Conservation (phyloP, 2,329 filamentous ascomycete species). For the Fusarium verrucosum region DNA sequence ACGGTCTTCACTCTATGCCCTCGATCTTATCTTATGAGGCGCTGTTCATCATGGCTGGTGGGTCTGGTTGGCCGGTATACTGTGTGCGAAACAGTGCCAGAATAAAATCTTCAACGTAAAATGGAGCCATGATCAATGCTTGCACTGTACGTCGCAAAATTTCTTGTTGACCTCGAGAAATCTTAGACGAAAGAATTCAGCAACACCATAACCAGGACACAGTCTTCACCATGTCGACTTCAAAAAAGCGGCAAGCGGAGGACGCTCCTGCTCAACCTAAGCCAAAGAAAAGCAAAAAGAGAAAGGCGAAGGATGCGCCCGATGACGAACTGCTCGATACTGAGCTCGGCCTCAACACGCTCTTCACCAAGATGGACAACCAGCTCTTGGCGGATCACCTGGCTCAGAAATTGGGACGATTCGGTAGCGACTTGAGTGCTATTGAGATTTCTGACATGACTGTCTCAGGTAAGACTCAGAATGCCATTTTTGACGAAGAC, state of each 20-base stretch:
- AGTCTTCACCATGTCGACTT: conserved; percentile 50
- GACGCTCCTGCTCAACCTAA: conserved; percentile 53
- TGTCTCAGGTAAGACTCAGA: conserved; percentile 71
- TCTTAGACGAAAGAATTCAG: conserved; percentile 9
- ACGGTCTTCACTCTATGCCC: too few relatives aligned
- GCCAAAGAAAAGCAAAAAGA: conserved; percentile 61
- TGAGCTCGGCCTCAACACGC: conserved; percentile 79
- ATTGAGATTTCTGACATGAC: conserved; percentile 87
- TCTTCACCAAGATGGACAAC: conserved; percentile 84
- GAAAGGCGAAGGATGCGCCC: conserved; percentile 65
- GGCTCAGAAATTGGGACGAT: conserved; percentile 78
- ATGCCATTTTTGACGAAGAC: neutral
- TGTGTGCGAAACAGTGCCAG: conserved; percentile 21
- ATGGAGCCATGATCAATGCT: neutral
- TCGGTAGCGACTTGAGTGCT: conserved; percentile 80
- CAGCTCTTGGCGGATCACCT: conserved; percentile 86
- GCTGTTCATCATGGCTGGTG: conserved; percentile 24
- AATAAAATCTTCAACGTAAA: fast-evolving
- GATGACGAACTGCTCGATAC: conserved; percentile 69
- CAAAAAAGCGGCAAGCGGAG: conserved; percentile 67
- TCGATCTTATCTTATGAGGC: conserved; percentile 22
- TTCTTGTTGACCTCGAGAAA: conserved; percentile 34
- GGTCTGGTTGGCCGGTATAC: conserved; percentile 9
- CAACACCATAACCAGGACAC: conserved; percentile 9
- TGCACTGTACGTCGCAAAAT: conserved; percentile 41